Conservation (phyloP, 495 filamentous ascomycete genomes). For the Bathelium albidoporum region DNA sequence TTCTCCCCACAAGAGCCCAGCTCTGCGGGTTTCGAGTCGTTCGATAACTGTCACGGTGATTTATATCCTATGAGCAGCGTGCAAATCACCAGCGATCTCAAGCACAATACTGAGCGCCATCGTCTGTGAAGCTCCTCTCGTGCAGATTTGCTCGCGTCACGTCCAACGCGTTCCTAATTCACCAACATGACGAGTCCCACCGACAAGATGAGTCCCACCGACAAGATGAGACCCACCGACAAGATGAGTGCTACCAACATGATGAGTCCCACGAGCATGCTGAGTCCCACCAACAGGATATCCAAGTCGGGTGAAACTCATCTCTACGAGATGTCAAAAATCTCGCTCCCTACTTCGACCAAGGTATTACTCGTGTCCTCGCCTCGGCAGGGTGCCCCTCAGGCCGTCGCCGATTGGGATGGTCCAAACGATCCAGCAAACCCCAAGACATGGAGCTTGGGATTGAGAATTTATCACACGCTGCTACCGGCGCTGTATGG, state of each 20-base stretch:
- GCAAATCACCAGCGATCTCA: not conserved
- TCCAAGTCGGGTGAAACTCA: not conserved
- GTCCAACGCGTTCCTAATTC: not conserved
- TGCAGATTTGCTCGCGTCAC: not conserved
- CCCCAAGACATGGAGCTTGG: constrained; percentile 7
- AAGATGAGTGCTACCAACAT: too few species aligned
- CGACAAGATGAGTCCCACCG: too few species aligned
- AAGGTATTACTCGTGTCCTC: not conserved
- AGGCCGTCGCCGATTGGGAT: constrained; percentile 6
- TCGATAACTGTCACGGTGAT: not conserved
- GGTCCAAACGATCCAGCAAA: constrained; percentile 10
- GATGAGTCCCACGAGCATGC: too few species aligned
- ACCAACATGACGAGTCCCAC: not conserved
- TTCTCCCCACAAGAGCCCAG: not conserved
- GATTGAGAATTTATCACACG: constrained; percentile 3
- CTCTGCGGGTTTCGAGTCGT: not conserved
- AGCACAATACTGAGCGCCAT: not conserved
- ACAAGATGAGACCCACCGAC: too few species aligned
- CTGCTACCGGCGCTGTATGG: not conserved
- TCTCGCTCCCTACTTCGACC: not conserved
- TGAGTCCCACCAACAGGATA: not conserved
- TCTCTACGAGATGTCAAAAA: not conserved
- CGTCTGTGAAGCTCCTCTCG: not conserved
- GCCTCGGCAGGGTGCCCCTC: not conserved
- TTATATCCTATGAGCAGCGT: not conserved